phyloP scores from a whole-genome alignment of 2,329 filamentous ascomycete genomes.

The Plenodomus biglobosus region DNA sequence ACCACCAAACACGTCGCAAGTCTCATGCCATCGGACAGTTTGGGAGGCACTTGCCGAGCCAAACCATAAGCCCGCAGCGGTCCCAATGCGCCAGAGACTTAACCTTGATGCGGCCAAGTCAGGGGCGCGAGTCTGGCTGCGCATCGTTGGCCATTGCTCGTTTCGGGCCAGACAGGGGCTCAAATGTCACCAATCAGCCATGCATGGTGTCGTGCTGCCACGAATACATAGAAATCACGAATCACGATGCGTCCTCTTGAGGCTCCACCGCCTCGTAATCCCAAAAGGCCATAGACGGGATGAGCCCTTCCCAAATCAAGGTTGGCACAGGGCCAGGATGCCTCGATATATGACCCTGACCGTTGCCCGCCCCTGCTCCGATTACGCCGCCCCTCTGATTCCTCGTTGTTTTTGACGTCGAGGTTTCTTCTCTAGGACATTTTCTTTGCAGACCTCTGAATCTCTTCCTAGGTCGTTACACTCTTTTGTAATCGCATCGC shows the following conservation, averaged over 20 bases:
- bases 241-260: constrained; percentile 22
- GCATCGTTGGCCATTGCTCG: constrained; percentile 21
- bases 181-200: constrained; percentile 21
- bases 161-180: constrained; percentile 24
- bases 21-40: not conserved
- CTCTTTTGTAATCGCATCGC: constrained; percentile 29
- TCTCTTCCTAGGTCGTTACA: constrained; percentile 36
- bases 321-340: constrained; percentile 24
- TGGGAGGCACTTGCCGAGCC: not conserved
- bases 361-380: constrained; percentile 28
- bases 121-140: constrained; percentile 30
- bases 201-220: constrained; percentile 3
- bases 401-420: constrained; percentile 32
- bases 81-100: constrained; percentile 1
- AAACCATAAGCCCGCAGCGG: constrained; percentile 10
- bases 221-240: no score
- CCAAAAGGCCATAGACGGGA: constrained; percentile 17
- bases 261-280: constrained; percentile 27
- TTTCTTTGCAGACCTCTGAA: constrained; percentile 35
- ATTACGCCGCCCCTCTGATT: constrained; percentile 31
- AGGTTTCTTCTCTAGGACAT: constrained; percentile 23
- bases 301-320: constrained; percentile 18
- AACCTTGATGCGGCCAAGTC: constrained; percentile 23
- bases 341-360: constrained; percentile 37
- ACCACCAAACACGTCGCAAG: no score